Percentiles rank a stretch among this genome's conserved stretches.
Evolutionary conservation across 108 stramenopile species (phyloP).

Genomic region (Cyclotella cryptica): DNA sequence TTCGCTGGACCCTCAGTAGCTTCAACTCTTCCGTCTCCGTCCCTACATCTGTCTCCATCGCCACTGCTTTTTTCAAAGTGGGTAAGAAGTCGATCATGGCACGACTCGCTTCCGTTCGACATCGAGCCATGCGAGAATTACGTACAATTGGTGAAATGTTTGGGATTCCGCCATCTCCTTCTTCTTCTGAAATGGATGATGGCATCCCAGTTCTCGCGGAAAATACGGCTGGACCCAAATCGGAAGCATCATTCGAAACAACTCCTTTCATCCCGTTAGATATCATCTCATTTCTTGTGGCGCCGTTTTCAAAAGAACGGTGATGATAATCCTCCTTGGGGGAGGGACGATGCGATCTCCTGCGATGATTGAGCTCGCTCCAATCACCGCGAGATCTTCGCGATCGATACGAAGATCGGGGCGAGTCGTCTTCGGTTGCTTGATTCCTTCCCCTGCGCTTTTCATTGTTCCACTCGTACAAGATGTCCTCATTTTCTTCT

Average conservation of each 20-base stretch:
- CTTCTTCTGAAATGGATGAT: conserved; percentile 3
- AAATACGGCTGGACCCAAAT: not conserved
- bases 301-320: not conserved
- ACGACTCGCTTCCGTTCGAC: conserved; percentile 38
- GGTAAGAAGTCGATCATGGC: conserved; percentile 56
- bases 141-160: conserved; percentile 20
- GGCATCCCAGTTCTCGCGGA: not conserved
- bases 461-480: conserved; percentile 24
- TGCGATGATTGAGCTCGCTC: conserved; percentile 23
- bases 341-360: conserved; percentile 41
- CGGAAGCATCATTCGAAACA: not conserved
- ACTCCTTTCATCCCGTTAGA: not conserved
- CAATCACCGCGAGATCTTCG: conserved; percentile 43
- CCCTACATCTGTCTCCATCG: conserved; percentile 31
- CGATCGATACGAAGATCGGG: conserved; percentile 13
- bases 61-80: conserved; percentile 39
- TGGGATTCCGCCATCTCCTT: not conserved
- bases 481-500: conserved; percentile 1
- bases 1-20: conserved; percentile 6
- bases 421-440: not conserved
- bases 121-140: conserved; percentile 34
- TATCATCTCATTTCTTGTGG: not conserved
- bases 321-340: conserved; percentile 25
- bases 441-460: not conserved
- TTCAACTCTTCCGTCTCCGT: conserved; percentile 46